These are phyloP conservation scores for Tylopilus felleus DNA, from an alignment of 768 basidiomycete species.

Conservation along the genomic window DNA sequence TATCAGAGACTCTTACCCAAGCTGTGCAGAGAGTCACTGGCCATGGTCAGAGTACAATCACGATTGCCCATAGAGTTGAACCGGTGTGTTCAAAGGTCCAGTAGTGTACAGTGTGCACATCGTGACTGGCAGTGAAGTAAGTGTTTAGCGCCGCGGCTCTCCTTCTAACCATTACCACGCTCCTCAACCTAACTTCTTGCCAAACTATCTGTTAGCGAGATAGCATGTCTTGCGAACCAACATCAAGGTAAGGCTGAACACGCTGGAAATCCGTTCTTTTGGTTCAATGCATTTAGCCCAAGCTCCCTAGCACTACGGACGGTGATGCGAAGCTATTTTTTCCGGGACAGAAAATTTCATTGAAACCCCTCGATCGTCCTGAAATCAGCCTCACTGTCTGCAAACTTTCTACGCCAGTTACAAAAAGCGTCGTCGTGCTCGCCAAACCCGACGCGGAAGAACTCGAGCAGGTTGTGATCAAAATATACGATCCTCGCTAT, in stretches of 20 bases:
- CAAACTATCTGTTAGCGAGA: no score
- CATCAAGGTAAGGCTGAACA: background rate
- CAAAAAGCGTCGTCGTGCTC: background rate
- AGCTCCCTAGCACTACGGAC: background rate
- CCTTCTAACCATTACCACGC: no score
- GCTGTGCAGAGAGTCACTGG: no score
- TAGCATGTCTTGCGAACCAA: background rate
- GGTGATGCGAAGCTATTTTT: conserved; percentile 2
- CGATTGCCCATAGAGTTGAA: no score
- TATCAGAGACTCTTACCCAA: no score
- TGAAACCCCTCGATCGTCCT: background rate
- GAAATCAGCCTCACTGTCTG: background rate
- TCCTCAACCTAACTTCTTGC: no score
- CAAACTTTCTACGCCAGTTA: conserved; percentile 1
- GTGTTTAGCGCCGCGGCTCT: no score
- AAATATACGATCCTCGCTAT: conserved; percentile 9
- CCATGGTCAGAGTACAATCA: no score
- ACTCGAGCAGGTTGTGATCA: background rate
- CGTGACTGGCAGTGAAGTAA: no score
- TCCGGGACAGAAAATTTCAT: background rate
- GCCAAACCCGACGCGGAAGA: background rate
- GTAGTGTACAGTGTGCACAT: no score
- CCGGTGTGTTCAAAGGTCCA: no score
- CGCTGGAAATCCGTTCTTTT: background rate
- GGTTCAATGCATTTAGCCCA: background rate